Percentiles rank a stretch among this genome's conserved stretches.
These are phyloP conservation scores for Glycine soja DNA, from an alignment of 306 rosid species.

Conservation along the genomic window DNA sequence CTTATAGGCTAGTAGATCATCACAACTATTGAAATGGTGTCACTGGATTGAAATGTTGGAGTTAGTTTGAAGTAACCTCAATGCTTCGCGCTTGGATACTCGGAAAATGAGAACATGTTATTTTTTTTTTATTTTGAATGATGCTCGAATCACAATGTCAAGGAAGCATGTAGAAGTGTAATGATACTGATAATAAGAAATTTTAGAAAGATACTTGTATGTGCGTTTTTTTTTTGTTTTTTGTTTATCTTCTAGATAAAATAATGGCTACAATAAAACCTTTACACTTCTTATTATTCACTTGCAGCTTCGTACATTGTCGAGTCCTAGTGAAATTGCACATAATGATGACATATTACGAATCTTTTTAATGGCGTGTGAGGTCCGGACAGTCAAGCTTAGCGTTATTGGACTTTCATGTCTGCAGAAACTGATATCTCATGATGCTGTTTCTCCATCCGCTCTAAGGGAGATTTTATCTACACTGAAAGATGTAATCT, in stretches of 20 bases:
- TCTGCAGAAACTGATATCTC: slow-evolving; percentile 90
- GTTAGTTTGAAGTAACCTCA: slow-evolving; percentile 35
- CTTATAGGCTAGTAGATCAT: slow-evolving; percentile 21
- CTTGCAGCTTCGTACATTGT: slow-evolving; percentile 87
- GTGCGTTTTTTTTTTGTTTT: not conserved
- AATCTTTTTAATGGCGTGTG: slow-evolving; percentile 93
- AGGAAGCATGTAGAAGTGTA: not conserved
- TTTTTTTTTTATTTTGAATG: not conserved
- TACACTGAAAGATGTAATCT: slow-evolving; percentile 91
- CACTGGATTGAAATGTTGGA: slow-evolving; percentile 23
- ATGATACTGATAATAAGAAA: not conserved
- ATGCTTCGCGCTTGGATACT: slow-evolving; percentile 21
- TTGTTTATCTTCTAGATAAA: not conserved
- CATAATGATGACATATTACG: slow-evolving; percentile 88
- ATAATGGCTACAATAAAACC: slow-evolving; percentile 1
- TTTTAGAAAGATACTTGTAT: slow-evolving; percentile 10
- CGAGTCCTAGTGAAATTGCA: slow-evolving; percentile 89
- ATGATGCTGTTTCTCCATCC: slow-evolving; percentile 85
- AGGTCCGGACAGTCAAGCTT: slow-evolving; percentile 80
- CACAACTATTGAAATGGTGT: not conserved
- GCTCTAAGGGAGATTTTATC: slow-evolving; percentile 79
- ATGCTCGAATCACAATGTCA: slow-evolving; percentile 28
- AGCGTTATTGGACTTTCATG: slow-evolving; percentile 96
- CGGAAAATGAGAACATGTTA: not conserved
- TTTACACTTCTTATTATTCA: slow-evolving; percentile 43